Base-by-base conservation (phyloP, 1,284 basidiomycete species). In the Heterobasidion occidentale region DNA sequence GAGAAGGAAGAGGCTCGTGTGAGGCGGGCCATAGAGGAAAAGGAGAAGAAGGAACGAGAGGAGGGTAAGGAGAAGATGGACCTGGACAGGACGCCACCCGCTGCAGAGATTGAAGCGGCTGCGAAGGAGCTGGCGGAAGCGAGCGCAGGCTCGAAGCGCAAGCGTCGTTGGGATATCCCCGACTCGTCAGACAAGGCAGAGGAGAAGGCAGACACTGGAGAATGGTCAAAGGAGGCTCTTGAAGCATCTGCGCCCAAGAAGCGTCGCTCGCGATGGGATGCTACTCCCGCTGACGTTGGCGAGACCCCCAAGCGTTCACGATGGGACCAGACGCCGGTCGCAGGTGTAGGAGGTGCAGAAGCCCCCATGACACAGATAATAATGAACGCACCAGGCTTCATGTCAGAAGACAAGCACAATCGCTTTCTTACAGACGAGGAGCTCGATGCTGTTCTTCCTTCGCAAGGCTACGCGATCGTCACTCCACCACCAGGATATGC, bases 401-500 rank as follows among this genome's bases (percentile, higher is more conserved):
- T 85, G 78, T 83, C 87, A 55, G 91, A 94, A 65, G 94, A 98
- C 74, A 94, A 94, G 66, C 89, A 97, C 67, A 98, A 98, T 66
- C 84, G 94, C 15, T 94, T 91, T 65, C 86, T 99, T 54, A 86
- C 92, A 6, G 96, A 99, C 71, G 95, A 98, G 67, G 97, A 99
- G 74, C 84, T 99, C 54, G 88, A 99, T 65, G 85, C 86, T 36
- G 78, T 98, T 58, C 84, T 99, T 48, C 97, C 96, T 17, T 75
- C 86, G 5, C 74, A 80, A 55, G 97, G 97, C 50, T 99, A 98
- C 72, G 78, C 80, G 60, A 91, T 98, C 62, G 94, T 98, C 63
- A 85, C 91, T 51, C 94, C 96, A 59, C 97, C 97, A 33, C 87
- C 92, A 46, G 95, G 94, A 57, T 99, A 99, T 77, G 89, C 89